A percentile compares a stretch with the other conserved stretches of the same genome.
Evolutionary conservation across 2,329 filamentous ascomycete genomes (phyloP).

Genomic region (Fusarium sp.): DNA sequence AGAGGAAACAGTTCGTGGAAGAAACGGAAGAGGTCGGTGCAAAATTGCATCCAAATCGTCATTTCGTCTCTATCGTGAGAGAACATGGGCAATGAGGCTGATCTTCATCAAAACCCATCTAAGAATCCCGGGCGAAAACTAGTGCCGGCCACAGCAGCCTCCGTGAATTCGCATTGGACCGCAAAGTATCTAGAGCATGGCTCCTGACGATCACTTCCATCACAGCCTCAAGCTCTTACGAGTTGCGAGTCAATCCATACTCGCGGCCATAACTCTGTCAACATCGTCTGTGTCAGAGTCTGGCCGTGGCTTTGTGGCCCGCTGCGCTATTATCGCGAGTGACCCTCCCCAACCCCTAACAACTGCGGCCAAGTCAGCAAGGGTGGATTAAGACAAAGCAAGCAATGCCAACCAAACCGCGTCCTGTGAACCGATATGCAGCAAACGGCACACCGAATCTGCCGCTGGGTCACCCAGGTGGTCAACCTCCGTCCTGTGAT

Average conservation of each 20-base stretch:
- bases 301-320: constrained; percentile 34
- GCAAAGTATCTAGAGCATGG: constrained; percentile 21
- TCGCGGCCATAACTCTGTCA: constrained; percentile 10
- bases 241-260: constrained; percentile 20
- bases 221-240: constrained; percentile 13
- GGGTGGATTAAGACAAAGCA: constrained; percentile 45
- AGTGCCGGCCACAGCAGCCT: constrained; percentile 21
- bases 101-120: constrained; percentile 42
- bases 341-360: constrained; percentile 33
- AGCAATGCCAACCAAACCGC: constrained; percentile 45
- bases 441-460: constrained; percentile 48
- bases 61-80: constrained; percentile 33
- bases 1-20: constrained; percentile 20
- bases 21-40: constrained; percentile 40
- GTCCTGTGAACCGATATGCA: constrained; percentile 44
- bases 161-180: constrained; percentile 29
- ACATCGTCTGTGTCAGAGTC: neutral
- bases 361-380: constrained; percentile 44
- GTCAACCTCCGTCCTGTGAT: constrained; percentile 38
- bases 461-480: constrained; percentile 36
- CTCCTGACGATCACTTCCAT: constrained; percentile 40
- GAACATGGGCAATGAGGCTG: constrained; percentile 33
- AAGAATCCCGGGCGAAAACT: constrained; percentile 31
- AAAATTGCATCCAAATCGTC: constrained; percentile 44
- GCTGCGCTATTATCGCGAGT: constrained; percentile 36